Percentiles rank a stretch among this genome's conserved stretches.
Evolutionary conservation across 2,329 filamentous ascomycete species (phyloP).

Genomic region (Salinomyces thailandicus): DNA sequence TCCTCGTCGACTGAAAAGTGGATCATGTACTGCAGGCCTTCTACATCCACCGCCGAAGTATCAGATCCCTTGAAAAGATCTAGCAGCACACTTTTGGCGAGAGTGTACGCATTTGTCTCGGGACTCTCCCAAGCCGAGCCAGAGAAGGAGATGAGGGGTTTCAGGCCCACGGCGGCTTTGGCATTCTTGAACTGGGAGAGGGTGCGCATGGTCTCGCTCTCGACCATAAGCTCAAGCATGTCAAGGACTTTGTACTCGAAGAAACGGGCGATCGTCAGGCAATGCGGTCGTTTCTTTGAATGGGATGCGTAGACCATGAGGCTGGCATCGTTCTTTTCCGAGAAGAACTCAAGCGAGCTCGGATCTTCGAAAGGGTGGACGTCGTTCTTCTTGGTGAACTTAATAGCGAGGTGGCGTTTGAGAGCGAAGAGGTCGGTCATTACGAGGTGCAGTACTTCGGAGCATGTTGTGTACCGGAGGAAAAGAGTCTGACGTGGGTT

Average conservation of each 20-base stretch:
- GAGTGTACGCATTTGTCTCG: slow-evolving; percentile 65
- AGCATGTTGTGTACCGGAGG: slow-evolving; percentile 77
- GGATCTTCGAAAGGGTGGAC: slow-evolving; percentile 91
- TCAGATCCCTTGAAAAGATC: slow-evolving; percentile 86
- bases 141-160: slow-evolving; percentile 85
- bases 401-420: slow-evolving; percentile 73
- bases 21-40: slow-evolving; percentile 85
- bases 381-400: slow-evolving; percentile 94
- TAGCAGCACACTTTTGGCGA: slow-evolving; percentile 75
- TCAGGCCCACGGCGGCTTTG: slow-evolving; percentile 61
- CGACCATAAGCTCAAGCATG: slow-evolving; percentile 84
- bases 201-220: slow-evolving; percentile 59
- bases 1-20: slow-evolving; percentile 61
- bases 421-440: slow-evolving; percentile 76
- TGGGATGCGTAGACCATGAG: slow-evolving; percentile 74
- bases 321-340: slow-evolving; percentile 87
- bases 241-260: slow-evolving; percentile 84
- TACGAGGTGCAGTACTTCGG: slow-evolving; percentile 70
- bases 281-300: slow-evolving; percentile 93
- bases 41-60: slow-evolving; percentile 77
- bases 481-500: slow-evolving; percentile 86
- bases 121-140: slow-evolving; percentile 80
- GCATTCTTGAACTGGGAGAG: slow-evolving; percentile 61
- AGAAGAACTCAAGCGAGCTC: slow-evolving; percentile 84
- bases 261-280: slow-evolving; percentile 68